Evolutionary conservation across 805 yeast species (phyloP).

Genomic region (Tetrapisispora nanseiensis): DNA sequence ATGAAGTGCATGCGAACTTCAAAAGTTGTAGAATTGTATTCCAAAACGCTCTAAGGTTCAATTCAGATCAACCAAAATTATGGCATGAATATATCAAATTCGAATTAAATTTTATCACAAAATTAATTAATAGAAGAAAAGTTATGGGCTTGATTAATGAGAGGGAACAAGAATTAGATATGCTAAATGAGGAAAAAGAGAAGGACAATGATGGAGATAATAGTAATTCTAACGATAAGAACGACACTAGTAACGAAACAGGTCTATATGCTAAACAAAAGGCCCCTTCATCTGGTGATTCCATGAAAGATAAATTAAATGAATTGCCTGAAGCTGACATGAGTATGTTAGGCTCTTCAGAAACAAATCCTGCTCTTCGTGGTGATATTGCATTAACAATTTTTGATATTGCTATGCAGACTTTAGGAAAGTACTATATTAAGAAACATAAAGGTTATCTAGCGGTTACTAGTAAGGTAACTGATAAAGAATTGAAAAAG

Average conservation of each 20-base stretch:
- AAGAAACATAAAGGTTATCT: constrained; percentile 28
- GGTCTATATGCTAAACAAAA: constrained; percentile 23
- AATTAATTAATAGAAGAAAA: constrained; percentile 72
- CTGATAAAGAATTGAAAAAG: constrained; percentile 23
- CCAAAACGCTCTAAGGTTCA: constrained; percentile 78
- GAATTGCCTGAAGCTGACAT: constrained; percentile 80
- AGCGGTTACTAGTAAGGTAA: constrained; percentile 26
- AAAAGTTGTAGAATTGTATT: constrained; percentile 79
- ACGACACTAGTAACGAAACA: constrained; percentile 12
- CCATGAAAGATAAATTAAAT: constrained; percentile 51
- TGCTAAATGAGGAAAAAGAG: constrained; percentile 29
- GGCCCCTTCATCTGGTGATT: constrained; percentile 44
- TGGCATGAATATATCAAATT: constrained; percentile 85
- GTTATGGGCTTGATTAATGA: constrained; percentile 71
- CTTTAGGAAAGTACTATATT: constrained; percentile 28
- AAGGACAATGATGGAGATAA: constrained; percentile 24
- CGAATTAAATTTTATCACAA: constrained; percentile 78
- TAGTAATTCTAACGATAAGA: no score
- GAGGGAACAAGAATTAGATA: constrained; percentile 50
- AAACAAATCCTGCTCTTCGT: constrained; percentile 65
- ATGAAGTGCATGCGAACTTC: constrained; percentile 79
- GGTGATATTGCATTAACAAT: constrained; percentile 67
- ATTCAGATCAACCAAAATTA: constrained; percentile 56
- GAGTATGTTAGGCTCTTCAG: constrained; percentile 77
- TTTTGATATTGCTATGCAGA: constrained; percentile 54